These are phyloP conservation scores for Fusarium subtropicale DNA, from an alignment of 2,329 filamentous ascomycete species.

Conservation along the genomic window DNA sequence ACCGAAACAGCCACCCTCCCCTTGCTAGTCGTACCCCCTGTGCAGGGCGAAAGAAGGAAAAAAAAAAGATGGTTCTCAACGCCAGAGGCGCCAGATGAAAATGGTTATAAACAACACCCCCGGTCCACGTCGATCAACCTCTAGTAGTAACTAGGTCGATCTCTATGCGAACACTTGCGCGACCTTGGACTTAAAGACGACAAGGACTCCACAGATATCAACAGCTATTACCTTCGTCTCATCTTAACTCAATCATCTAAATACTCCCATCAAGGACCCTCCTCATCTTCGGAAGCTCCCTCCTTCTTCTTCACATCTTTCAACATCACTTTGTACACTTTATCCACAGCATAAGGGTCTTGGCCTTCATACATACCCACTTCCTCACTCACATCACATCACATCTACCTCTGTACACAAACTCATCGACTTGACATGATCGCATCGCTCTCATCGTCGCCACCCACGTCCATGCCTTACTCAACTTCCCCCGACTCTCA, in stretches of 20 bases:
- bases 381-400: conserved; percentile 22
- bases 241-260: conserved; percentile 39
- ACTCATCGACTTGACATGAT: conserved; percentile 33
- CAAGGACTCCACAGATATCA: conserved; percentile 42
- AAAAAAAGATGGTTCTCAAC: conserved; percentile 29
- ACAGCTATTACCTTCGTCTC: conserved; percentile 34
- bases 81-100: conserved; percentile 32
- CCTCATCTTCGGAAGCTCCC: conserved; percentile 8
- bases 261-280: conserved; percentile 36
- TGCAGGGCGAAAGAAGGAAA: conserved; percentile 18
- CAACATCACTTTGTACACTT: conserved; percentile 17
- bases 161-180: conserved; percentile 47
- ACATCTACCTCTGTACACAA: neutral
- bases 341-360: conserved; percentile 24
- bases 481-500: conserved; percentile 25
- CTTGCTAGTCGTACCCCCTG: conserved; percentile 17
- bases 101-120: conserved; percentile 42
- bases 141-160: conserved; percentile 42
- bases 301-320: neutral
- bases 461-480: conserved; percentile 26
- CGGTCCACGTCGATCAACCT: conserved; percentile 44
- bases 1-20: conserved; percentile 4
- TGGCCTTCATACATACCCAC: conserved; percentile 30
- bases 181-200: conserved; percentile 35
- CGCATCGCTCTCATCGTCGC: conserved; percentile 20